Percentiles rank a stretch among this genome's conserved stretches.
Evolutionary conservation across 352 stramenopile species (phyloP).

Genomic region (Globisporangium acanthophoron): DNA sequence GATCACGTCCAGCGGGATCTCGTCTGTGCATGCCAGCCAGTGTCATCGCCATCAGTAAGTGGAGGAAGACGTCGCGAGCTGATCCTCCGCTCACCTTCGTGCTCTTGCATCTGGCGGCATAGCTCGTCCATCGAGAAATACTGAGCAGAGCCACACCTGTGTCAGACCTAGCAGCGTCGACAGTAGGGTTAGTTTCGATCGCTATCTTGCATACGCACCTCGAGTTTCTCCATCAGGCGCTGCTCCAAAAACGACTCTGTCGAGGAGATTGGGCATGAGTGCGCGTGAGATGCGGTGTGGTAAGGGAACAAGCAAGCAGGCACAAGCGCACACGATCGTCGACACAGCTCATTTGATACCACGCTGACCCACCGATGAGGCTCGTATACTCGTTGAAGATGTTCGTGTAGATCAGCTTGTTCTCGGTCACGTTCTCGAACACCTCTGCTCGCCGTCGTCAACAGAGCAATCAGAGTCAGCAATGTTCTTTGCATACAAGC

Average conservation of each 20-base stretch:
- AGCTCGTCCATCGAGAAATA: conserved; percentile 83
- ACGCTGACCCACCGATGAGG: conserved; percentile 51
- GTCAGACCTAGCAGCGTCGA: background rate
- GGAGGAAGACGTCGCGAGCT: too few species aligned
- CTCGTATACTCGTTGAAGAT: conserved; percentile 76
- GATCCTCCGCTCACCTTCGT: conserved; percentile 38
- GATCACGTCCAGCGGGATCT: conserved; percentile 74
- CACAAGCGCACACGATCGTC: too few species aligned
- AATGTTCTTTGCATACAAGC: background rate
- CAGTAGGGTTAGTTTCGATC: too few species aligned
- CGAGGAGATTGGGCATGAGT: background rate
- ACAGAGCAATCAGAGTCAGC: background rate
- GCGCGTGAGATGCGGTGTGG: too few species aligned
- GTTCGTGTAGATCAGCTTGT: conserved; percentile 81
- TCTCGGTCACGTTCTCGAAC: conserved; percentile 79
- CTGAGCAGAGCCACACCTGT: conserved; percentile 11
- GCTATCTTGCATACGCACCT: conserved; percentile 21
- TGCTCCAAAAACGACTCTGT: conserved; percentile 68
- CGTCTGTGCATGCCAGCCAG: conserved; percentile 23
- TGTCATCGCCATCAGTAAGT: too few species aligned
- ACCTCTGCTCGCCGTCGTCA: conserved; percentile 36
- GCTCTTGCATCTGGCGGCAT: conserved; percentile 74
- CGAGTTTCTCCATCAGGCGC: conserved; percentile 54
- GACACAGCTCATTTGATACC: too few species aligned
- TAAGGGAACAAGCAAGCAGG: too few species aligned